Conservation (phyloP, 345 rosid genomes). For the Hirschfeldia incana region DNA sequence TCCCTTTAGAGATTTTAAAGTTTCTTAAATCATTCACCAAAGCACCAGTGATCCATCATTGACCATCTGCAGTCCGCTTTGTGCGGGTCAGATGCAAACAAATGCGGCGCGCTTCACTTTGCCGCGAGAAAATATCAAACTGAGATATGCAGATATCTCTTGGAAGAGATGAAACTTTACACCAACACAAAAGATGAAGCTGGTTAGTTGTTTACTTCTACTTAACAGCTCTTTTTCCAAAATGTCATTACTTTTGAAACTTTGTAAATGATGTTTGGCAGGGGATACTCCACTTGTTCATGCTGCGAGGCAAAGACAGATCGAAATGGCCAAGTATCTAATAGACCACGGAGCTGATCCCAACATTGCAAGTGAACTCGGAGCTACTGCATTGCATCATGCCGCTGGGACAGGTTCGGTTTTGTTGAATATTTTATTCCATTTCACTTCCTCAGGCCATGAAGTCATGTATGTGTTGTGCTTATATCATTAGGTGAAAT, state of each 20-base stretch:
- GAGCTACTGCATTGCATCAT: constrained; percentile 89
- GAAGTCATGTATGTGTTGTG: too few species aligned
- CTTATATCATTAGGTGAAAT: too few species aligned
- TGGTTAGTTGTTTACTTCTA: too few species aligned
- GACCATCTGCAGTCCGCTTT: too few species aligned
- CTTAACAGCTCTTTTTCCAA: too few species aligned
- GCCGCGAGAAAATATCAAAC: constrained; percentile 87
- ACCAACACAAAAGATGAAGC: constrained; percentile 74
- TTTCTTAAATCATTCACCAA: too few species aligned
- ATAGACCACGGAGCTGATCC: constrained; percentile 78
- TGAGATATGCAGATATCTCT: constrained; percentile 75
- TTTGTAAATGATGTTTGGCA: too few species aligned
- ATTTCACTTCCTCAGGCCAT: background rate
- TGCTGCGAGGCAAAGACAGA: constrained; percentile 91
- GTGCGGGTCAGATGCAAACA: too few species aligned
- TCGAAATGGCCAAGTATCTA: constrained; percentile 69
- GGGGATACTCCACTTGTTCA: constrained; percentile 94
- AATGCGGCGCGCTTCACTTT: constrained; percentile 96
- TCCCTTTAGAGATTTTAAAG: too few species aligned
- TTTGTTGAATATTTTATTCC: background rate
- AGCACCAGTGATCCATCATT: too few species aligned
- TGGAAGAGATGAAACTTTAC: constrained; percentile 77
- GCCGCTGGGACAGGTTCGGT: constrained; percentile 81
- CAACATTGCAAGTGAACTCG: constrained; percentile 70
- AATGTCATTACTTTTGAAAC: too few species aligned